Base-by-base conservation (phyloP, 2,329 filamentous ascomycete genomes). In the Penicillium sp. region DNA sequence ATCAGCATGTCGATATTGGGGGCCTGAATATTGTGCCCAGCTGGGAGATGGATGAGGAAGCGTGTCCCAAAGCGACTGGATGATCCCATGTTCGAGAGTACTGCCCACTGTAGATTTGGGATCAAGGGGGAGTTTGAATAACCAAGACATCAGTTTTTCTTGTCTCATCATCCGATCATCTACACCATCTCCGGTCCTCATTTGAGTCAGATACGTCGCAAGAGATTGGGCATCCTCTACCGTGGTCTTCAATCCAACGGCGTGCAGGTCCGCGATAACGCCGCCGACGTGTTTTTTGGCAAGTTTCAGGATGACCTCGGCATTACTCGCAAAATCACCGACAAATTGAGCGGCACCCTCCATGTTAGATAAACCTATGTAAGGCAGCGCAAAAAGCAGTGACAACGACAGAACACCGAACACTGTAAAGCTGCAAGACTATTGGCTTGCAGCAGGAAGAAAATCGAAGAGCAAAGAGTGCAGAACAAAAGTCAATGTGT, bases 1-100 rank as follows among this genome's bases (percentile, higher is more conserved):
- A 73, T 91, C 88, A 0, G 87, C 81, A 54, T 80, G 80, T 11
- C 88, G 81, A 65, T 89, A 91, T 61, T 79, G 77, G 65, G 45
- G 45, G 23, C 45, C 45, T 9, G 45, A 28, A 5, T 30, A 30
- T 26, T 47, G 45, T 16, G 45, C 23, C 45, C 45, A 47, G 16
- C 23, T 23, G 6, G 45, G 24, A 20, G 16, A 16, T 26, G 45
- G 45, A 30, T 47, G 24, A 30, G 45, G 45, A 28, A 47, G 45
- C 8, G 24, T 28, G 24, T 47, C 45, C 45, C 45, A 47, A 30
- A 47, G 45, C 23, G 45, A 47, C 45, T 47, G 24, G 8, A 47
- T 23, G 18, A 47, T 23, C 14, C 45, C 45, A 20, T 47, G 24
- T 47, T 47, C 45, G 14, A 47, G 45, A 3, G 24, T 47, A 28